Evolutionary conservation across 2,329 filamentous ascomycete genomes (phyloP).

Genomic region (Xylariaceae sp.): DNA sequence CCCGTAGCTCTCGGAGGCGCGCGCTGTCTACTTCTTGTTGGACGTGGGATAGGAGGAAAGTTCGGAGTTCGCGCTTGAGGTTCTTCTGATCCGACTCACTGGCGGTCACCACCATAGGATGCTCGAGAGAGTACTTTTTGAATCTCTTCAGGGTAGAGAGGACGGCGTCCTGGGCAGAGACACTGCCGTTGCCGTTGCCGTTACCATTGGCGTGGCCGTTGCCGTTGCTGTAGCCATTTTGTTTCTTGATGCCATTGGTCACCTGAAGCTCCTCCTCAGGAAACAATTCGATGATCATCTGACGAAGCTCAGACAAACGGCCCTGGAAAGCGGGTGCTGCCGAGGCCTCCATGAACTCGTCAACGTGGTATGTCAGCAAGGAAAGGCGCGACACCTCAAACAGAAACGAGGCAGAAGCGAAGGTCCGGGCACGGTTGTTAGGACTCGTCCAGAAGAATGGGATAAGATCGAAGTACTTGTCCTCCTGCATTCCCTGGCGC

Average conservation of each 20-base stretch:
- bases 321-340: constrained; percentile 17
- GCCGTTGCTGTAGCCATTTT: constrained; percentile 1
- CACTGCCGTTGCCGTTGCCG: constrained; percentile 10
- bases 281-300: constrained; percentile 13
- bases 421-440: constrained; percentile 20
- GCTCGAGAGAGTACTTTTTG: constrained; percentile 17
- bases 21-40: constrained; percentile 20
- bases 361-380: constrained; percentile 24
- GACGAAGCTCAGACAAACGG: constrained; percentile 10
- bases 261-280: constrained; percentile 2
- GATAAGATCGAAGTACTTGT: constrained; percentile 27
- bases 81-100: constrained; percentile 15
- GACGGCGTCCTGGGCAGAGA: constrained; percentile 7
- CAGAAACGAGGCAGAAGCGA: constrained; percentile 22
- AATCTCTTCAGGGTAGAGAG: constrained; percentile 16
- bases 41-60: constrained; percentile 19
- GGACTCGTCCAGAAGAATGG: constrained; percentile 24
- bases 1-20: constrained; percentile 9
- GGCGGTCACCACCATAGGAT: constrained; percentile 14
- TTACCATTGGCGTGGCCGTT: constrained; percentile 12
- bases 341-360: constrained; percentile 25
- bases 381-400: constrained; percentile 24
- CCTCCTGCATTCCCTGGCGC: constrained; percentile 22
- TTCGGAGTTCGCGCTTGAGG: constrained; percentile 18
- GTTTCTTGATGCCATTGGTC: background rate